Evolutionary conservation across 441 rosid genomes (phyloP), one percentile per base, ranked within the genome.

Genomic region (Melastoma candidum): DNA sequence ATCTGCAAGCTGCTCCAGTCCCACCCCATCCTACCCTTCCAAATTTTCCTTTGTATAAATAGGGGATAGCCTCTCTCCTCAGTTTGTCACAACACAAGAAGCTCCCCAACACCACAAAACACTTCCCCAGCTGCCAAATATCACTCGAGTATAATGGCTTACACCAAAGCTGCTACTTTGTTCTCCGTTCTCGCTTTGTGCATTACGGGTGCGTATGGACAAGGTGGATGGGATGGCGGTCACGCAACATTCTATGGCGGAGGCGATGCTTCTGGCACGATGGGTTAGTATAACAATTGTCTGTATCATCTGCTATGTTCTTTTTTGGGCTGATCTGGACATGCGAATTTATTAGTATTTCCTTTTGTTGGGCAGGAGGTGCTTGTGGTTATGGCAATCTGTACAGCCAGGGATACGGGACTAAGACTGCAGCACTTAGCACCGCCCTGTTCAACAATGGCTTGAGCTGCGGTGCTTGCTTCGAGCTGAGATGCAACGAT

Each of bases 301-400:
- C 27, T n/a, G 12, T 13, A 1, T n/a, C 17, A 3, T 12, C 11
- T 27, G 13, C 9, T 5, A n/a, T 9, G n/a, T 12, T 48, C 7
- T 66, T 71, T 48, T 49, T 27, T 49, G 6, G 53, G 12, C 25
- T 25, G 53, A 49, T 7, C n/a, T 22, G 32, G 12, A 1, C 7
- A 26, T 12, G 14, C 27, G 13, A 11, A 49, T 12, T 49, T 13
- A 29, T 27, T 26, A 2, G 26, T 11, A 26, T 12, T 26, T n/a
- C n/a, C 26, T 51, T 14, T 27, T 2, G 41, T 27, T 51, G 54
- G 54, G 10, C 79, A 90, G 98, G 98, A 4, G 98, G 98, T 49
- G 98, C 98, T 53, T 90, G 98, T 63, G 98, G 98, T 7, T 90
- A 90, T 64, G 98, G 96, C 6, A 80, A 90, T 65, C 60, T 90